Evolutionary conservation across 2,329 filamentous ascomycete genomes (phyloP).

Genomic region (Penicillium concentricum): DNA sequence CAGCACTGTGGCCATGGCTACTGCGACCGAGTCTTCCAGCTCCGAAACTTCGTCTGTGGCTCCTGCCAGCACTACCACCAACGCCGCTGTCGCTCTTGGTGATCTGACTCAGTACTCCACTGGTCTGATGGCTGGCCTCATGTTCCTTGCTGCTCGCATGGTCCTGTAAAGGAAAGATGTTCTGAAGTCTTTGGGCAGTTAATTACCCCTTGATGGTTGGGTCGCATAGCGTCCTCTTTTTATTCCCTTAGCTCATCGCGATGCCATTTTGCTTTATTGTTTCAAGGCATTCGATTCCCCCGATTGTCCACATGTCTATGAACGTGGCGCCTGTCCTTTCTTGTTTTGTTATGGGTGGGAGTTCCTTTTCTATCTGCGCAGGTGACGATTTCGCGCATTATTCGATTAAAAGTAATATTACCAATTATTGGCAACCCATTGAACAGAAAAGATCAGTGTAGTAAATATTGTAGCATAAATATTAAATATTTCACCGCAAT

Average conservation of each 20-base stretch:
- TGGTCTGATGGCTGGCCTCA: conserved; percentile 51
- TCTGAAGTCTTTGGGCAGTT: conserved; percentile 5
- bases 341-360: conserved; percentile 8
- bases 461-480: neutral
- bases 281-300: conserved; percentile 17
- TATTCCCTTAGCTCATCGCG: conserved; percentile 21
- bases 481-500: neutral
- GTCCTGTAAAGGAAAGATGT: conserved; percentile 49
- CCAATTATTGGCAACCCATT: neutral
- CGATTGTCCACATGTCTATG: conserved; percentile 20
- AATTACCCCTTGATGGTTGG: neutral
- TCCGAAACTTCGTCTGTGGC: conserved; percentile 27
- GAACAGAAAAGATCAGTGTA: neutral
- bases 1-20: conserved; percentile 28
- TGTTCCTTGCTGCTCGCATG: conserved; percentile 58
- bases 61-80: conserved; percentile 29
- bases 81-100: conserved; percentile 49
- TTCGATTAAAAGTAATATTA: conserved; percentile 9
- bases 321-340: conserved; percentile 19
- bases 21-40: conserved; percentile 31
- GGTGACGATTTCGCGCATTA: conserved; percentile 2
- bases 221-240: conserved; percentile 12
- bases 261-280: conserved; percentile 8
- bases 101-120: conserved; percentile 52
- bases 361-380: conserved; percentile 7